Base-by-base conservation (phyloP, 148 eudicot species). In the Fagopyrum homotropicum region DNA sequence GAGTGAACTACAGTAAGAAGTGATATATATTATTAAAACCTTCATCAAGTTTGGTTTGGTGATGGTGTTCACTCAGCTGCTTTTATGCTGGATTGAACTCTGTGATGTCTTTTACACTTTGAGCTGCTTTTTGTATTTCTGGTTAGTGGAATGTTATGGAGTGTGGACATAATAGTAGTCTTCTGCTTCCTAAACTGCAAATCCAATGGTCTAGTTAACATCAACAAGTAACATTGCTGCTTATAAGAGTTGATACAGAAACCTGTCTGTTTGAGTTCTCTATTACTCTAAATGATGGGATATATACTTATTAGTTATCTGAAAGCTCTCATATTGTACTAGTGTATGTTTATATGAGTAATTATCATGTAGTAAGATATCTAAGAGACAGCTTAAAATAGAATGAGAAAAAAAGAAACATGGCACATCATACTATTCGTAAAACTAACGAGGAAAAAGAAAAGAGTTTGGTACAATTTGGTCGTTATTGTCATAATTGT, bases 101-200 rank as follows among this genome's bases (percentile, higher is more conserved):
- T 43, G 47, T 69, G 40, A 26, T 69, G 17, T 69, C 72, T 69
- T 69, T 44, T 43, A 69, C 19, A 69, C 47, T 69, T 69, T 45
- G 49, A 43, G 12, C 48, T 69, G 72, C 11, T 43, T 43, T 30
- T 35, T 35, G 40, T 35, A 0, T 44, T 44, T 64, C 43, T 60
- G 22, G 30, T 30, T 22, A 59, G 17, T 59, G 29, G 30, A 59
- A 40, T 19, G 35, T 59, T 6, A 30, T 9, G 35, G 64, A 60
- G 19, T 6, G 64, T 9, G 35, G 64, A 60, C 35, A 60, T 29
- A 22, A 35, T n/a, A 60, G 11, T 60, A 60, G 43, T 9, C 43
- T 60, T 60, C 11, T 11, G 4, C 12, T 8, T 7, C 12, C 15
- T 3, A 29, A 60, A 60, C 66, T 60, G 40, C 66, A 60, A 60